Base-by-base conservation (phyloP, 768 basidiomycete species). In the Leccinum imitatum region DNA sequence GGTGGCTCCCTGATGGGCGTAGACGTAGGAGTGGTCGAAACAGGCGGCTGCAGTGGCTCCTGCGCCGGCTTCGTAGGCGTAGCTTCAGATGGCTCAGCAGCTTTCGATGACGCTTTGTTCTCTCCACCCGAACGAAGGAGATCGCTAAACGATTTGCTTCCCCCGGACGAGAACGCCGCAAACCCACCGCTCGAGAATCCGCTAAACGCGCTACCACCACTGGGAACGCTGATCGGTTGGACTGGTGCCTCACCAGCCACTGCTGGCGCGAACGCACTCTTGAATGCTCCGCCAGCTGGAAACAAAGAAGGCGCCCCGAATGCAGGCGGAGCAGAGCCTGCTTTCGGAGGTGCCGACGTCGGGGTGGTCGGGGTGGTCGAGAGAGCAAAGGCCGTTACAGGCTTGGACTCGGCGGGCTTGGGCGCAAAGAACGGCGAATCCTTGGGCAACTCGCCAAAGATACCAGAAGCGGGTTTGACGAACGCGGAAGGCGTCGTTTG, bases 121-220 rank as follows among this genome's bases (percentile, higher is more conserved):
- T 68, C 68, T 50, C 73, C 75, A 48, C 66, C 75, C 15, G 63
- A 70, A 67, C 84, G 82, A 59, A 90, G 72, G 50, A 90, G 67
- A 30, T 90, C 85, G n/a, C 76, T 72, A 63, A 88, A 92, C 1
- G 89, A 83, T 63, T 80, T 82, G 37, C 76, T 74, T 1, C 75
- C 60, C 4, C 80, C 79, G 14, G 66, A 62, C 8, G 80, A 78
- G 64, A 86, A 85, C 0, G 84, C 80, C 35, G 78, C 66, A 64
- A 88, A 88, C 3, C 78, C 85, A 30, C 80, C 53, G 0, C 77
- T 61, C 13, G 71, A 59, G 58, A 71, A 76, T 9, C 69, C 63
- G 35, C 59, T 63, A 56, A 77, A 76, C 6, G 61, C 71, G 44
- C 3, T 21, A 33, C 71, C 55, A 5, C 54, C 35, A 13, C 37